Base-by-base conservation (phyloP, 192 early-diverging fungal genomes). In the Oehlia diaphana region DNA sequence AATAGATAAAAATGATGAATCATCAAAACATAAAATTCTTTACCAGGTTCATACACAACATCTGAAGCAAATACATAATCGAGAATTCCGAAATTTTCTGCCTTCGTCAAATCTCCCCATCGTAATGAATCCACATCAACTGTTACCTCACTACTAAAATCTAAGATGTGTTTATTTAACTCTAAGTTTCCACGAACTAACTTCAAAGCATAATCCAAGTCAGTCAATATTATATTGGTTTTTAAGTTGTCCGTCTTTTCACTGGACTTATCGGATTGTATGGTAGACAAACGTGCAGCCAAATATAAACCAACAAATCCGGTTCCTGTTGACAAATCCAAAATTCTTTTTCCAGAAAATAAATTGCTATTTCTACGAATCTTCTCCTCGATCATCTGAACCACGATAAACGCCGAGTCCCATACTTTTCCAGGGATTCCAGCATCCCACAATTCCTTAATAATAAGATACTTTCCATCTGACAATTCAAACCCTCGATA, bases 401-500 rank as follows among this genome's bases (percentile, higher is more conserved):
- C 66, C 4, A 79, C 63, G 4, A 79, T 61, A n/a, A 79, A 79
- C 2, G 77, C 77, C 0, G 77, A 79, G 63, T 79, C 77, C 77
- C 77, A 79, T 44, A 79, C 68, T 72, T 79, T 79, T 68, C 77
- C 77, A 63, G 77, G 69, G 61, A 79, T 71, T 31, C 77, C 53
- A 28, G 53, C 63, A 49, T 79, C 77, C 77, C 77, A 79, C 7
- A 79, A 42, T 79, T 79, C 77, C 39, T 70, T 69, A 50, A 79
- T 79, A 3, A 79, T 42, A 6, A 79, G 33, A 71, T 69, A 44
- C 39, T 79, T 79, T 2, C 58, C 69, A 71, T 72, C n/a, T 39
- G 77, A 50, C 4, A 79, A 53, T 6, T 26, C 19, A 50, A 79
- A 79, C 16, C 50, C 53, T 9, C 77, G 63, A 42, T 68, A 79